These are phyloP conservation scores for Hymenoscyphus albidus DNA, from an alignment of 2,329 filamentous ascomycete genomes.

Conservation along the genomic window DNA sequence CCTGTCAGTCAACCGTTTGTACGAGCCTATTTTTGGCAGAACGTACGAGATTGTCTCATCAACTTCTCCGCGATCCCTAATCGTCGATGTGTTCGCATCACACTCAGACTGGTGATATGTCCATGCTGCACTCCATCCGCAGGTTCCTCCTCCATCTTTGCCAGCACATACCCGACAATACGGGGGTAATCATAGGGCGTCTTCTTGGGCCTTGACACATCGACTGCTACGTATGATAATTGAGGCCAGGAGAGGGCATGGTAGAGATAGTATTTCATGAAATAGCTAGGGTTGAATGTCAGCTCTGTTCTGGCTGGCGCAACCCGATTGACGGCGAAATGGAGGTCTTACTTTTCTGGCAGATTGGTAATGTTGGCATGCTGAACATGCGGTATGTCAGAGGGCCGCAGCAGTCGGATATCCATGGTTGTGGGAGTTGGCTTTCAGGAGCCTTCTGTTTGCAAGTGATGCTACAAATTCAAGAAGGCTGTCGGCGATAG, in stretches of 20 bases:
- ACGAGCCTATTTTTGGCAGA: background rate
- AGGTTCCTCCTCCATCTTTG: conserved; percentile 99
- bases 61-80: conserved; percentile 94
- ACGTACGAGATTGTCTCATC: conserved; percentile 91
- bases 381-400: conserved; percentile 88
- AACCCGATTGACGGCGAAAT: background rate
- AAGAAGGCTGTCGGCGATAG: conserved; percentile 14
- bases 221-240: conserved; percentile 92
- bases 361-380: conserved; percentile 98
- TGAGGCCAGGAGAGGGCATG: conserved; percentile 98
- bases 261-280: conserved; percentile 99
- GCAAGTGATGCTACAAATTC: background rate
- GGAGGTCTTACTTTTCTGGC: conserved; percentile 66
- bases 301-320: conserved; percentile 4
- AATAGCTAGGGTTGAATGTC: conserved; percentile 55
- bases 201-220: conserved; percentile 74
- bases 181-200: conserved; percentile 87
- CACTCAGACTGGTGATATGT: conserved; percentile 90
- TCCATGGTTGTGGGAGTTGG: conserved; percentile 60
- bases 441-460: background rate
- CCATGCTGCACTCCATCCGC: conserved; percentile 86
- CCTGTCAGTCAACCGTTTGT: background rate
- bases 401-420: conserved; percentile 79
- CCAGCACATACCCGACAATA: conserved; percentile 98
- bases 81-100: conserved; percentile 92